Base-by-base conservation (phyloP, 106 monocot species). In the Dioscorea dumetorum region DNA sequence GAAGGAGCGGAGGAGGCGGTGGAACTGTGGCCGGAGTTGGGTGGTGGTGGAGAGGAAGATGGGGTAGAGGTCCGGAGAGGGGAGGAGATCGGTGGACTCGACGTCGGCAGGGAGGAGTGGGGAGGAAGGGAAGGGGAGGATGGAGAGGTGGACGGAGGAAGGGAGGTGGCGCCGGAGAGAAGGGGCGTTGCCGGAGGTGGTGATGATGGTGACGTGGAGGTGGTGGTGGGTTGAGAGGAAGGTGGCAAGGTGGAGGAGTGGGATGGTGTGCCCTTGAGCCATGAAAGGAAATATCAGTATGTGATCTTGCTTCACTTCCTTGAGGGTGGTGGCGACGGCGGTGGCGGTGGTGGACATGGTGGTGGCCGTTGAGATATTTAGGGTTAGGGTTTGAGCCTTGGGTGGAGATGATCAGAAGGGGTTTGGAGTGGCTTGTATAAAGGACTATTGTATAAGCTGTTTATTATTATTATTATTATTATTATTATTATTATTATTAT, bases 241-340 rank as follows among this genome's bases (percentile, higher is more conserved):
- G 33, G 64, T 58, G 58, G 78, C 70, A 22, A 82, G 66, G 73
- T 82, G 69, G 65, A 83, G 61, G 70, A 83, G 78, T 12, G 83
- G 74, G 70, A 83, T 59, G 54, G 70, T 74, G 74, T 83, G 83
- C 23, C 83, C 83, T 24, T 71, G 66, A 14, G 80, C 79, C 76
- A 76, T 76, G 73, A 76, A 80, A 4, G 84, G 84, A 61, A 84
- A 84, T 21, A 84, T 69, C 17, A 84, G 58, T 33, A 84, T 52
- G 79, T 75, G 79, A 16, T 69, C 72, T 33, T 31, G 20, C 21
- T 64, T 41, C 41, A 41, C 10, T 41, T 41, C 41, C 6, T 6
- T 41, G 3, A 10, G 1, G 41, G 41, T 41, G 28, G 28, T 28
- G 28, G 28, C 3, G 3, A 10, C 0, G 41, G 41, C 6, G 28